These are phyloP conservation scores for Alisma plantagoaquatica DNA, from an alignment of 106 monocot genomes.

Conservation along the genomic window DNA sequence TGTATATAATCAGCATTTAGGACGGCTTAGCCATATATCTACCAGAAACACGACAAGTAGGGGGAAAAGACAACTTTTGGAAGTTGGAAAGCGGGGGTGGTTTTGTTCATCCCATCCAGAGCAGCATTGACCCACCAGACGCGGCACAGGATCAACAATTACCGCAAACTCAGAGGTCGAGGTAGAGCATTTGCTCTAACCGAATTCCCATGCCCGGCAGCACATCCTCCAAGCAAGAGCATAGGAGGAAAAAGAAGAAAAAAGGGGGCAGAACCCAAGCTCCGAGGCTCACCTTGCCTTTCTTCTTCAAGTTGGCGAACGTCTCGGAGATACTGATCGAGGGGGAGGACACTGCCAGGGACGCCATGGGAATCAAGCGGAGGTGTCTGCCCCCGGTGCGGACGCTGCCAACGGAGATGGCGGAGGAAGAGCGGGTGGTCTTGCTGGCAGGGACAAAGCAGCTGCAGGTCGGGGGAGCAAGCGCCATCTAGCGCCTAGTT, in stretches of 20 bases:
- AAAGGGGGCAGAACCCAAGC: neutral
- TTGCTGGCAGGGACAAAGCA: neutral
- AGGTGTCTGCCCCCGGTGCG: neutral
- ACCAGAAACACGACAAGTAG: too few species aligned
- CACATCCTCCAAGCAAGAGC: neutral
- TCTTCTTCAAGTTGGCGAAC: constrained; percentile 48
- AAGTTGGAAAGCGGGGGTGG: too few species aligned
- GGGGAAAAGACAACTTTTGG: too few species aligned
- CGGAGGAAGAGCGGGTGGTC: neutral
- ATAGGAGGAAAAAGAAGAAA: neutral
- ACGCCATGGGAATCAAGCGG: constrained; percentile 29
- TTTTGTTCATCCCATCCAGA: neutral
- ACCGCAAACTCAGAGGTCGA: too few species aligned
- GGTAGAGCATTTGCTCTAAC: too few species aligned
- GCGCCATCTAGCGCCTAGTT: too few species aligned
- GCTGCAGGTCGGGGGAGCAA: neutral
- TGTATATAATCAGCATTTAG: too few species aligned
- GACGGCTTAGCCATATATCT: too few species aligned
- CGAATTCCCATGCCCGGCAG: neutral
- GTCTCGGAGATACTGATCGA: constrained; percentile 55
- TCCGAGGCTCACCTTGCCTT: constrained; percentile 56
- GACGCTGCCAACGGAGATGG: neutral
- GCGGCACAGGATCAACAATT: too few species aligned
- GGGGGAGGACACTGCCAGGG: constrained; percentile 29
- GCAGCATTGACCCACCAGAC: neutral